Conservation (phyloP, 768 basidiomycete genomes). For the Russula brevipes region DNA sequence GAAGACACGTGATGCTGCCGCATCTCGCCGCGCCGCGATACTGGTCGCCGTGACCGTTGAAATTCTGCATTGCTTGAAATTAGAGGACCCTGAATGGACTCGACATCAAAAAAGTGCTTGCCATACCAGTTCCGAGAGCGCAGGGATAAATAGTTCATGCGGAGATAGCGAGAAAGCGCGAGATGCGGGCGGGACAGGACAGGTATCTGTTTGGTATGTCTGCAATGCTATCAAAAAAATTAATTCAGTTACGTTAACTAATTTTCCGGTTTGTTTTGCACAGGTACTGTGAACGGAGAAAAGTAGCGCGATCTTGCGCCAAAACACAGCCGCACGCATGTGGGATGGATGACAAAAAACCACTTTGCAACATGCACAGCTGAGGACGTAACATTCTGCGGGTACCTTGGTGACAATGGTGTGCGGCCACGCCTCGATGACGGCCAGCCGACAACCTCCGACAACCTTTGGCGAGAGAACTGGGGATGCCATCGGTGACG, state of each 20-base stretch:
- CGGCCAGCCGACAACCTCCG: neutral
- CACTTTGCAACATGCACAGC: neutral
- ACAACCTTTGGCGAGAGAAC: neutral
- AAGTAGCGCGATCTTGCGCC: neutral
- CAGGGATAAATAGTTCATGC: neutral
- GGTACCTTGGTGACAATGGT: neutral
- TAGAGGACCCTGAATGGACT: neutral
- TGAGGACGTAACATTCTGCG: constrained; percentile 6
- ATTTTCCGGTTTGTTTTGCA: neutral
- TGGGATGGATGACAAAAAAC: neutral
- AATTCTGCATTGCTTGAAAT: neutral
- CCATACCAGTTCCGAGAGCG: neutral
- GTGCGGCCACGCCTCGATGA: neutral
- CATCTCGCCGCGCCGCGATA: neutral
- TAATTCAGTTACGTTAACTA: neutral
- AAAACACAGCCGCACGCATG: neutral
- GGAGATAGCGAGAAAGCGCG: neutral
- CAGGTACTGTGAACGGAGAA: neutral
- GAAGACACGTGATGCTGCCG: constrained; percentile 1
- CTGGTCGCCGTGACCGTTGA: too few relatives aligned
- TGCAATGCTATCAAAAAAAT: neutral
- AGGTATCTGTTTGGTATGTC: too few relatives aligned
- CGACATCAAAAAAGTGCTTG: neutral
- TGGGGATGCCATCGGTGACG: neutral
- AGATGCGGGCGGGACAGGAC: neutral